Conservation (phyloP, 176 grass and related monocot species). For the Avena sativa region DNA sequence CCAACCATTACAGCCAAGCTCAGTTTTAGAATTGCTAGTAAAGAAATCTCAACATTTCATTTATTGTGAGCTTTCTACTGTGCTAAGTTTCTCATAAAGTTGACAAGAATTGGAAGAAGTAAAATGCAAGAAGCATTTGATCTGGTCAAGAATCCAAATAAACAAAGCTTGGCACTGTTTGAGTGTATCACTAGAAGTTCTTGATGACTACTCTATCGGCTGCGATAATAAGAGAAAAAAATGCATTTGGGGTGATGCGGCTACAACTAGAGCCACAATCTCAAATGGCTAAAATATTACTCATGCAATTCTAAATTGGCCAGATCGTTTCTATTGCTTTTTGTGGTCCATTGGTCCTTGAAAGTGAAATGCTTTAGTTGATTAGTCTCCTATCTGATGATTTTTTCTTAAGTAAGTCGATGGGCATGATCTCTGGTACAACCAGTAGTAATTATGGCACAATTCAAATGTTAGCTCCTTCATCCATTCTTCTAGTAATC, state of each 20-base stretch:
- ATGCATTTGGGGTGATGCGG: constrained; percentile 31
- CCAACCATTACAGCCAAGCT: too few relatives aligned
- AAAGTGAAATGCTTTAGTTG: background rate
- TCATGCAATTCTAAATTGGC: constrained; percentile 11
- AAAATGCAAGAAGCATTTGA: constrained; percentile 26
- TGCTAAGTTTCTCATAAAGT: constrained; percentile 5
- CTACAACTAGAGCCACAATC: constrained; percentile 38
- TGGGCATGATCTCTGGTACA: background rate
- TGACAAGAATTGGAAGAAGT: background rate
- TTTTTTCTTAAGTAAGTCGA: background rate
- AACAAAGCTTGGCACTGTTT: constrained; percentile 19
- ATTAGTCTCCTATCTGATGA: background rate
- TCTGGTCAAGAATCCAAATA: constrained; percentile 29
- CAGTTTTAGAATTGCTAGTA: background rate
- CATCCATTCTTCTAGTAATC: background rate
- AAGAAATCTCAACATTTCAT: background rate
- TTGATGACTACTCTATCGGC: constrained; percentile 16
- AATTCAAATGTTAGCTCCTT: background rate
- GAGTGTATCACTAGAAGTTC: constrained; percentile 30
- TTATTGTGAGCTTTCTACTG: background rate
- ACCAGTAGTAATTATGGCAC: background rate
- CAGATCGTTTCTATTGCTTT: background rate
- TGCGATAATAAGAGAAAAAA: constrained; percentile 28
- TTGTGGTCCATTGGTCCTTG: constrained; percentile 22
- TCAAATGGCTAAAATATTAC: constrained; percentile 45